phyloP scores from a whole-genome alignment of 2,329 filamentous ascomycete genomes.

The Amauroascus verrucosus region DNA sequence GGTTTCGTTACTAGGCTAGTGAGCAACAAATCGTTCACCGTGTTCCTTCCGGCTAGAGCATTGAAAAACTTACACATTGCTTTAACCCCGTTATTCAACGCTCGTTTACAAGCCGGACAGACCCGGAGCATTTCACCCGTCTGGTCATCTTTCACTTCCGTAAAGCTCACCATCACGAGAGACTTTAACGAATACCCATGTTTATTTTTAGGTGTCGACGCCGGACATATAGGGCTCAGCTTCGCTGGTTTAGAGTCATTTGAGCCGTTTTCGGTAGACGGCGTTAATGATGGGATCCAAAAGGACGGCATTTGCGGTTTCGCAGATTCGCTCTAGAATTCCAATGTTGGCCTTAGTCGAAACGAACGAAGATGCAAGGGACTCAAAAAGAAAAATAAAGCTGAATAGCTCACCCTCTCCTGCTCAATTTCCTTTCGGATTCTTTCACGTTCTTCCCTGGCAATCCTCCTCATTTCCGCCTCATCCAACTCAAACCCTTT shows the following conservation, averaged over 20 bases:
- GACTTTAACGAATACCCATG: conserved; percentile 71
- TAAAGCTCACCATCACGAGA: conserved; percentile 67
- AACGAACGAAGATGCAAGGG: too few species aligned
- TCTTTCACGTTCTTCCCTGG: conserved; percentile 57
- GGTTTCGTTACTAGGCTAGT: conserved; percentile 57
- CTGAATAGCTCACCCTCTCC: conserved; percentile 50
- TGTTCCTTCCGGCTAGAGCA: neutral
- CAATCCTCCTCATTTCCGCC: conserved; percentile 61
- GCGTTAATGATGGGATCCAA: conserved; percentile 82
- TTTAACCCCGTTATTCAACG: conserved; percentile 68
- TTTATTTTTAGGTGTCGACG: conserved; percentile 53
- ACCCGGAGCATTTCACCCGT: conserved; percentile 42
- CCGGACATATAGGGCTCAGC: conserved; percentile 63
- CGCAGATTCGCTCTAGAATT: conserved; percentile 40
- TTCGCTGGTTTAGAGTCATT: conserved; percentile 54
- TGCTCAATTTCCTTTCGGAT: conserved; percentile 60
- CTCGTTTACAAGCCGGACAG: conserved; percentile 80
- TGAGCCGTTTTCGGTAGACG: conserved; percentile 50
- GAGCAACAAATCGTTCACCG: conserved; percentile 5
- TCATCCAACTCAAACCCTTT: conserved; percentile 74
- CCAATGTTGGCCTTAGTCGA: neutral
- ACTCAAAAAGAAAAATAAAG: neutral
- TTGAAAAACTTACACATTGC: conserved; percentile 48
- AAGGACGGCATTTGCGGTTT: conserved; percentile 71
- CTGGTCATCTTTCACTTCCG: conserved; percentile 53